Evolutionary conservation across 331 rosid species (phyloP).

Genomic region (Telfairia occidentalis): DNA sequence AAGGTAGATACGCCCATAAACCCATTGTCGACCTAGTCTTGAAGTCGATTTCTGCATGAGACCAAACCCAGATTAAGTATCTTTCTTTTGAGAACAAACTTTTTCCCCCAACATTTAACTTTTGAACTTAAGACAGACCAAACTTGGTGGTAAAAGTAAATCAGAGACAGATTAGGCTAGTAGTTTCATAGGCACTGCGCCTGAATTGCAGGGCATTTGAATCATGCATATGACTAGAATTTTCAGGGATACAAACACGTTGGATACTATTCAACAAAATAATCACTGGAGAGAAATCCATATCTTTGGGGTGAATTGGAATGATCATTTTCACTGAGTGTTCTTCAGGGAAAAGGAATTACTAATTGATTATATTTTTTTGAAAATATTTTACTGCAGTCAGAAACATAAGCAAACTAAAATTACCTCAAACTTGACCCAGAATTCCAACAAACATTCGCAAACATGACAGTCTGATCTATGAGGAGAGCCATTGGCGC

Average conservation of each 20-base stretch:
- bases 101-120: not conserved
- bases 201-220: not conserved
- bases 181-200: not conserved
- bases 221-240: not conserved
- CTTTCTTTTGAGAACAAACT: not conserved
- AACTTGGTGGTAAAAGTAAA: not conserved
- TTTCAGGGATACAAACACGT: not conserved
- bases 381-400: not conserved
- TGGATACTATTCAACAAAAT: not conserved
- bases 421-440: slow-evolving; percentile 66
- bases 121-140: not conserved
- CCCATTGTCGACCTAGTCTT: slow-evolving; percentile 65
- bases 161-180: not conserved
- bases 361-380: not conserved
- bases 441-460: slow-evolving; percentile 62
- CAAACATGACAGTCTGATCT: slow-evolving; percentile 96
- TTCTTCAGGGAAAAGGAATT: not conserved
- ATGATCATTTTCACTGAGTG: not conserved
- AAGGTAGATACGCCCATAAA: slow-evolving; percentile 74
- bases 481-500: slow-evolving; percentile 47
- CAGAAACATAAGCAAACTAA: slow-evolving; percentile 10
- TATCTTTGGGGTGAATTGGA: not conserved
- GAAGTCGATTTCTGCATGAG: slow-evolving; percentile 52
- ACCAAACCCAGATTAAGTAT: not conserved
- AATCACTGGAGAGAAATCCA: not conserved